A percentile compares a stretch with the other conserved stretches of the same genome.
Conservation (phyloP, 768 basidiomycete species). For the Podaxis rugospora region DNA sequence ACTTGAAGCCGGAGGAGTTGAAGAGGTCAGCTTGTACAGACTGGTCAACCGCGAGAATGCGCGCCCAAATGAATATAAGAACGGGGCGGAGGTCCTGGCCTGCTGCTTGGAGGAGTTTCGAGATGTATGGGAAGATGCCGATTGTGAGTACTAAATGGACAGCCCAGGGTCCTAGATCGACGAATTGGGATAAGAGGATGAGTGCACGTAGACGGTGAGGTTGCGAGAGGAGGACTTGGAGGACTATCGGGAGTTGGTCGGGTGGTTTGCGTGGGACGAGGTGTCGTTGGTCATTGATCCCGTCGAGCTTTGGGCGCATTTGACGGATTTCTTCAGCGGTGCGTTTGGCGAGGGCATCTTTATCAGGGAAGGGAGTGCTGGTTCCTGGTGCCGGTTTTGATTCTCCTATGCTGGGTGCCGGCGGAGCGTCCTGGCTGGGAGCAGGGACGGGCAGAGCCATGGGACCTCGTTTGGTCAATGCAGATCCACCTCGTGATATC, state of each 20-base stretch:
- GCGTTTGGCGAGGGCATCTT: conserved; percentile 22
- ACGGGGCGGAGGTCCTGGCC: conserved; percentile 95
- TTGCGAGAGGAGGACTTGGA: conserved; percentile 95
- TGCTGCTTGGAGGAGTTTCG: conserved; percentile 91
- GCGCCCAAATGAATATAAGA: conserved; percentile 97
- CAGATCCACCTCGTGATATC: conserved; percentile 92
- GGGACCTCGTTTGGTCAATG: conserved; percentile 72
- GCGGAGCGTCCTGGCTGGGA: not conserved
- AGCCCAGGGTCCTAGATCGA: conserved; percentile 98
- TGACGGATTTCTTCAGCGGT: conserved; percentile 20
- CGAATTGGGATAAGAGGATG: conserved; percentile 93
- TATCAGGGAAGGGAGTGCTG: conserved; percentile 10
- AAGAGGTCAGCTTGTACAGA: conserved; percentile 88
- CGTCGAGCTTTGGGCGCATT: conserved; percentile 20
- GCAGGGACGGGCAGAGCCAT: conserved; percentile 51
- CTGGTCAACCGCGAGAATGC: conserved; percentile 95
- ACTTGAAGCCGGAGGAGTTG: conserved; percentile 78
- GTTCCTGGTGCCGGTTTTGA: not conserved
- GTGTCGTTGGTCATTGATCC: conserved; percentile 26
- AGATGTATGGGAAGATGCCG: conserved; percentile 98
- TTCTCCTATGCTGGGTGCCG: not conserved
- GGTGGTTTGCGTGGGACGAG: conserved; percentile 89
- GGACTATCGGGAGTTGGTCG: conserved; percentile 94
- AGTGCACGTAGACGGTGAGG: conserved; percentile 93
- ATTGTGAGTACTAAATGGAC: conserved; percentile 94